Evolutionary conservation across 371 early-diverging fungal genomes (phyloP), one percentile per base, ranked within the genome.

Genomic region (Rhizopus arrhizus): DNA sequence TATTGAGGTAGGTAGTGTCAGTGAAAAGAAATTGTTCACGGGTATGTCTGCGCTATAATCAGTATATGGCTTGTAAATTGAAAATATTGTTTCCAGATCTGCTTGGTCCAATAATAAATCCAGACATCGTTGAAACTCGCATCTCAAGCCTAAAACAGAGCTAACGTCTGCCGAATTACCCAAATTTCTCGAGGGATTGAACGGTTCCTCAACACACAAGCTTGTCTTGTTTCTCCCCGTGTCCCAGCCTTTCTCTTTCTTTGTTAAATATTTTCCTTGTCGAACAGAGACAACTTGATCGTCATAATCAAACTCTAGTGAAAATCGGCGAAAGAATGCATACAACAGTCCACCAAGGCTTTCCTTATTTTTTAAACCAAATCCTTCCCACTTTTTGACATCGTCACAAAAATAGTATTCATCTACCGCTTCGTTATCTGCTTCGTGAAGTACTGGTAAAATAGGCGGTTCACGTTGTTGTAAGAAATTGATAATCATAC

Each of bases 191-290:
- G 83, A 73, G 0, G 87, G 84, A 61, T 89, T 87, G 65, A 96
- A 92, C 2, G 95, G 95, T 66, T 95, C 95, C 65, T 96, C 95
- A n/a, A 95, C 85, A 68, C 95, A 92, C 15, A 95, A 74, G 41
- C 88, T 76, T 54, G 83, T 70, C 55, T 82, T 85, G 50, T 82
- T 66, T 22, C 69, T 69, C 3, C 77, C 77, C n/a, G 49, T 56
- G 36, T 75, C 56, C 96, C 96, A 96, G 3, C 87, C 91, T 70
- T 95, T 95, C 50, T 89, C 86, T 36, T 62, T 73, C 65, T 95
- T 95, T 12, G 82, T 80, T 60, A 95, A 61, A 49, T 85, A 81
- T 10, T 82, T 68, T 4, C 95, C 96, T 36, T 85, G 83, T 40
- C 95, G 80, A 10, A 94, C 83, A 11, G 90, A 90, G 28, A 91